Conservation (phyloP, 2,329 filamentous ascomycete genomes). For the Stachybotrys elegans region DNA sequence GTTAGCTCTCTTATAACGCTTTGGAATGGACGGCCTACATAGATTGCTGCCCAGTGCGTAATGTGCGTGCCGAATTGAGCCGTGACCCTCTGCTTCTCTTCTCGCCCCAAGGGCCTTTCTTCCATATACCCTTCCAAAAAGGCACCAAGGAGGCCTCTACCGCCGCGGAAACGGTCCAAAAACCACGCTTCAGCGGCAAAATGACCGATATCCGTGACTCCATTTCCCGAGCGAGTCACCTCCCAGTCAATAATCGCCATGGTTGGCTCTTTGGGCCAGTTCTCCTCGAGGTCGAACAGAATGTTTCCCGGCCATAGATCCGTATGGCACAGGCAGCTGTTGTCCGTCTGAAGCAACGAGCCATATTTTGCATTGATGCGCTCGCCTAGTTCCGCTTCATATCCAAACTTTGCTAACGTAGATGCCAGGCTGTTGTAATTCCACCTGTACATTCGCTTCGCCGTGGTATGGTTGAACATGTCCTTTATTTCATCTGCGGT, state of each 20-base stretch:
- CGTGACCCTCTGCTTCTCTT: not conserved
- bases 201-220: not conserved
- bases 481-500: not conserved
- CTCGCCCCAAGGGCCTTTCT: not conserved
- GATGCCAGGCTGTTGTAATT: not conserved
- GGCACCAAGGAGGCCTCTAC: not conserved
- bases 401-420: not conserved
- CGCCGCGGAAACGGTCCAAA: not conserved
- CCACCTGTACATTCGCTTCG: constrained; percentile 1
- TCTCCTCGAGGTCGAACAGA: not conserved
- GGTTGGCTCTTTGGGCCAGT: not conserved
- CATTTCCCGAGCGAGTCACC: not conserved
- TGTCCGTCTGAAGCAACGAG: not conserved
- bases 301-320: constrained; percentile 1
- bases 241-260: constrained; percentile 2
- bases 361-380: not conserved
- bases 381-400: not conserved
- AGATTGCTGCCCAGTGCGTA: not conserved
- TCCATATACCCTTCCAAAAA: not conserved
- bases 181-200: constrained; percentile 1
- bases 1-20: not conserved
- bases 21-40: not conserved
- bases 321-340: not conserved
- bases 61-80: constrained; percentile 2
- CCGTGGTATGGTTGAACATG: not conserved